Percentiles rank a stretch among this genome's conserved stretches.
Conservation (phyloP, 2,329 filamentous ascomycete genomes). For the Rhytidhysteron rufulum region DNA sequence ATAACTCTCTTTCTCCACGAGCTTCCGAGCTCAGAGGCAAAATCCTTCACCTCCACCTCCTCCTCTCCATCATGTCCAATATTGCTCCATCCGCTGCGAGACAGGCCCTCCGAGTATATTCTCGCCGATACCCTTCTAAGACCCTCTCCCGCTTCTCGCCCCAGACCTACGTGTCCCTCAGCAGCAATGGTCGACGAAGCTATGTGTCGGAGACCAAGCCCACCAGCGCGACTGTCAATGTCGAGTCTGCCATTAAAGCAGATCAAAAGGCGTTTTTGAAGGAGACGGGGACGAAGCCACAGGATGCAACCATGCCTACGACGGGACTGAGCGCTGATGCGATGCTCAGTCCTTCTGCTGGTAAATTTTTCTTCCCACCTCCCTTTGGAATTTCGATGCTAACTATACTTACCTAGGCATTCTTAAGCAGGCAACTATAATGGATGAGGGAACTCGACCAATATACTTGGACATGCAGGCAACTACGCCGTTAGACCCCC, state of each 20-base stretch:
- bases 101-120: slow-evolving; percentile 64
- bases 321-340: slow-evolving; percentile 58
- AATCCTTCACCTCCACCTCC: slow-evolving; percentile 8
- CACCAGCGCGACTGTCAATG: slow-evolving; percentile 73
- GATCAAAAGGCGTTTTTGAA: slow-evolving; percentile 76
- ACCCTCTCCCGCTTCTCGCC: slow-evolving; percentile 38
- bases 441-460: slow-evolving; percentile 88
- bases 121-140: slow-evolving; percentile 46
- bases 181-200: slow-evolving; percentile 48
- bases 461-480: slow-evolving; percentile 99
- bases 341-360: slow-evolving; percentile 77
- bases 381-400: slow-evolving; percentile 3
- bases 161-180: slow-evolving; percentile 37
- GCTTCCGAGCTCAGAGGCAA: slow-evolving; percentile 2
- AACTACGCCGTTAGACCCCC: slow-evolving; percentile 89
- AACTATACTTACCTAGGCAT: slow-evolving; percentile 53
- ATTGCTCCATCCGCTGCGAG: slow-evolving; percentile 65
- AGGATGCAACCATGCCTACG: slow-evolving; percentile 57
- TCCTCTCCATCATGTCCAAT: slow-evolving; percentile 39
- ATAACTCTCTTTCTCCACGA: slow-evolving; percentile 1
- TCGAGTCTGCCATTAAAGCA: slow-evolving; percentile 79
- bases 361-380: slow-evolving; percentile 37
- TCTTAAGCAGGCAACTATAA: slow-evolving; percentile 83
- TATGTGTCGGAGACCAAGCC: slow-evolving; percentile 85
- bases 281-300: slow-evolving; percentile 52